Evolutionary conservation across 495 filamentous ascomycete genomes (phyloP), one percentile per base, ranked within the genome.

Genomic region (Aspergillus panamensis): DNA sequence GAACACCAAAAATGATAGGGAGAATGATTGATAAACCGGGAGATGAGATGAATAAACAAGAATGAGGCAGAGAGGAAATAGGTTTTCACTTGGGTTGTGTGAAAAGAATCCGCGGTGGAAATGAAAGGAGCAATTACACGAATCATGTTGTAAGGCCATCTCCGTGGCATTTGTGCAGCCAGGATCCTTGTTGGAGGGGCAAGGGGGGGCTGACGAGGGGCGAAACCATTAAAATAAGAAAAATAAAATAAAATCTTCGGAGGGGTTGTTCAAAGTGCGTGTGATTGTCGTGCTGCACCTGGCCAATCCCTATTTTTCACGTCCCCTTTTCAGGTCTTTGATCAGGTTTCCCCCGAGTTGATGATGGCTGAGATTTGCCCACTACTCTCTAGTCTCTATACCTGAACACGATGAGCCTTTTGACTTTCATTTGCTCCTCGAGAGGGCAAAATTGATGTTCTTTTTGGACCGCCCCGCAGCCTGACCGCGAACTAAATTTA

Each of bases 161-260:
- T 65, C 59, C 62, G 62, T 62, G 60, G 63, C 60, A 66, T 66
- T 65, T 59, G 50, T 33, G 25, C 35, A 44, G 25, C 33, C 30
- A 30, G 20, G 45, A 60, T 66, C 60, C 60, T 58, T 66, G 63
- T 62, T 62, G 58, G 63, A 66, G 63, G 63, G 63, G 63, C 60
- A 66, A 61, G 58, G 58, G 60, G 57, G 56, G 57, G 53, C 57
- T 66, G 60, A 62, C 55, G 63, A 65, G 63, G 63, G 63, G 63
- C 63, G 42, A 53, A 55, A 49, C 21, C 33, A 25, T 44, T 10
- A 29, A 51, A 45, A 48, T 40, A 44, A 51, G 29, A 51, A 52
- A 63, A 54, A 51, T 31, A 40, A 48, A 29, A 54, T 49, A 39
- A 35, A 3, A 21, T 13, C 8, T 42, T 47, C 47, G 20, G 53